Evolutionary conservation across 2,329 filamentous ascomycete species (phyloP), one percentile per base, ranked within the genome.

Genomic region (Ophiostoma novo-ulmi): DNA sequence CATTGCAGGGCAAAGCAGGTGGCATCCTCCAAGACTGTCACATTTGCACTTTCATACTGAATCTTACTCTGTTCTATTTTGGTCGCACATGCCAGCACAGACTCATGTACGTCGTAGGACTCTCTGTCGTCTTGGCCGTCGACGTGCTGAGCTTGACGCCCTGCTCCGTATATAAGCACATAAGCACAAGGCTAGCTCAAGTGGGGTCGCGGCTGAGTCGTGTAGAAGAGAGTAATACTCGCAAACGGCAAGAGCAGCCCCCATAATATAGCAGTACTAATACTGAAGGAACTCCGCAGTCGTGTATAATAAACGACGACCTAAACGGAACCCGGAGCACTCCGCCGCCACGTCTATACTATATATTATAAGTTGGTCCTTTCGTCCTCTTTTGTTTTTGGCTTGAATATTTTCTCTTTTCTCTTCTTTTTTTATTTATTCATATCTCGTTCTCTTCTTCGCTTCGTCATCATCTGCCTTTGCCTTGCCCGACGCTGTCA

Each of bases 251-350:
- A 4, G 13, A 63, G 22, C 13, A 63, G 58, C 58, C 22, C 58
- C 22, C 58, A 17, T 26, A 31, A 35, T 14, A 17, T 35, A 13
- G 26, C 22, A 63, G 44, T 20, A 48, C 44, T 48, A 48, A 48
- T 20, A 48, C 44, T 48, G 44, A 48, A 48, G 38, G n/a, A 14
- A 58, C 52, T 58, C 52, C 52, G 52, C 52, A 58, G 14, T 58
- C 4, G 11, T 64, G 61, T 64, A 64, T 13, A 64, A 64, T 58
- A 58, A 58, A 36, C 61, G 17, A n/a, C 26, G 39, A 20, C 65
- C 65, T 68, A 41, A 44, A 63, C 13, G 64, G 69, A 58, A 41
- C 14, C 69, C 52, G 64, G 66, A 70, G 70, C 35, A 44, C 55
- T 41, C 68, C 68, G 68, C 39, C 52, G 63, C 63, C 17, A 35